Evolutionary conservation across 108 stramenopile species (phyloP).

Genomic region (Licmophora abbreviata): DNA sequence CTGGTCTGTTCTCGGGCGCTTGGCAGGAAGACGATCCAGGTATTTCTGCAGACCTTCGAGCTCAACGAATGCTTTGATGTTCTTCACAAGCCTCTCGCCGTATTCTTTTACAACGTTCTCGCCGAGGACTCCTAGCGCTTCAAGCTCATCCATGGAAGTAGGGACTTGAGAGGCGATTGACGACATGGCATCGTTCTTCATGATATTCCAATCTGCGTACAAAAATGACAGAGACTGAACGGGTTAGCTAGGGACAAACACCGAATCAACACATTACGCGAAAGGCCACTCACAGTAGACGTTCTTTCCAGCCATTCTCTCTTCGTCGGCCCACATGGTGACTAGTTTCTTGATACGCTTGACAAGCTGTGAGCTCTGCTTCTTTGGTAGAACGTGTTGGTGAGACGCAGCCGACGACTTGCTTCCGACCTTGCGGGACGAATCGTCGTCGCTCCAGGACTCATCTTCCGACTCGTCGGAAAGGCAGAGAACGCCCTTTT

Average conservation of each 20-base stretch:
- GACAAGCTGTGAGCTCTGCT: slow-evolving; percentile 40
- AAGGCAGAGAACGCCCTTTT: not conserved
- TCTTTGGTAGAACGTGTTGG: slow-evolving; percentile 34
- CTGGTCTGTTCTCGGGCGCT: not conserved
- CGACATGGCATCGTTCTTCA: slow-evolving; percentile 49
- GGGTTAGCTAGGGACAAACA: not conserved
- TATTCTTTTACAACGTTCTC: slow-evolving; percentile 72
- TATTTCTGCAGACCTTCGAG: slow-evolving; percentile 26
- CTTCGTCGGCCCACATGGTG: slow-evolving; percentile 73
- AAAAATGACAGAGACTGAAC: not conserved
- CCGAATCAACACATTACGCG: not conserved
- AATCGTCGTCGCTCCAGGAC: not conserved
- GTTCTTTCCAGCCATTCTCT: slow-evolving; percentile 66
- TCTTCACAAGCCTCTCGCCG: slow-evolving; percentile 63
- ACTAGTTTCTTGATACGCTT: slow-evolving; percentile 60
- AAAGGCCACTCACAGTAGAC: slow-evolving; percentile 56
- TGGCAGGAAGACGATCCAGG: not conserved
- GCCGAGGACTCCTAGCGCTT: slow-evolving; percentile 44
- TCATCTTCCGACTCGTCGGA: not conserved
- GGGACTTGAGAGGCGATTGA: slow-evolving; percentile 60
- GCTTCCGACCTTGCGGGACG: slow-evolving; percentile 3
- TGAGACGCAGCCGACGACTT: slow-evolving; percentile 13
- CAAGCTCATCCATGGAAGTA: slow-evolving; percentile 61
- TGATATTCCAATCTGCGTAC: slow-evolving; percentile 73
- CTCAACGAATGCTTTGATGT: slow-evolving; percentile 56